Evolutionary conservation across 352 stramenopile genomes (phyloP).

Genomic region (Phytophthora colocasiae): DNA sequence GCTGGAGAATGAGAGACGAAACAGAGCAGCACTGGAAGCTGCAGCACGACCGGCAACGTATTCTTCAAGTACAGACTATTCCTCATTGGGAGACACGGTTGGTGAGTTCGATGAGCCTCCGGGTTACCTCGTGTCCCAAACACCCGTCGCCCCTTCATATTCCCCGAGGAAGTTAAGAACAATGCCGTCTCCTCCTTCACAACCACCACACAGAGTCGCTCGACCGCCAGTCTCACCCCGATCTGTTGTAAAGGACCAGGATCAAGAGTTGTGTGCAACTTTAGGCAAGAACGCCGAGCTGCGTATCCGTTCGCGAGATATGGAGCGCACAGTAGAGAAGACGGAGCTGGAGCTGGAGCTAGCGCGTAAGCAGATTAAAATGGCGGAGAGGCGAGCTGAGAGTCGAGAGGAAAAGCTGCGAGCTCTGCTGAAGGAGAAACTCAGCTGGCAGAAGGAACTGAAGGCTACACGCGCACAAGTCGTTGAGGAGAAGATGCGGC

Average conservation of each 20-base stretch:
- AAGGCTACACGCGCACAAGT: slow-evolving; percentile 66
- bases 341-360: slow-evolving; percentile 54
- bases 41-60: slow-evolving; percentile 7
- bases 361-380: slow-evolving; percentile 66
- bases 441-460: slow-evolving; percentile 73
- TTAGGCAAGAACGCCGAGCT: slow-evolving; percentile 75
- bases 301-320: slow-evolving; percentile 59
- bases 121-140: slow-evolving; percentile 25
- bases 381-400: slow-evolving; percentile 56
- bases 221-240: slow-evolving; percentile 25
- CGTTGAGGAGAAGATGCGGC: slow-evolving; percentile 77
- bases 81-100: slow-evolving; percentile 18
- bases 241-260: slow-evolving; percentile 45
- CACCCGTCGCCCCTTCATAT: slow-evolving; percentile 21
- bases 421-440: slow-evolving; percentile 68
- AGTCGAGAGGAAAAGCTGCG: slow-evolving; percentile 75
- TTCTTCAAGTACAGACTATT: slow-evolving; percentile 39
- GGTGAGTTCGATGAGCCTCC: slow-evolving; percentile 24
- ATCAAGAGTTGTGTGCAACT: slow-evolving; percentile 56
- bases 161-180: slow-evolving; percentile 30
- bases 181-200: slow-evolving; percentile 19
- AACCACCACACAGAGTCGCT: slow-evolving; percentile 10
- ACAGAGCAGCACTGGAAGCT: slow-evolving; percentile 21
- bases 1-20: slow-evolving; percentile 53
- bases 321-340: slow-evolving; percentile 59